phyloP scores from a whole-genome alignment of 2,329 filamentous ascomycete genomes.

The Drechmeria coniospora region DNA sequence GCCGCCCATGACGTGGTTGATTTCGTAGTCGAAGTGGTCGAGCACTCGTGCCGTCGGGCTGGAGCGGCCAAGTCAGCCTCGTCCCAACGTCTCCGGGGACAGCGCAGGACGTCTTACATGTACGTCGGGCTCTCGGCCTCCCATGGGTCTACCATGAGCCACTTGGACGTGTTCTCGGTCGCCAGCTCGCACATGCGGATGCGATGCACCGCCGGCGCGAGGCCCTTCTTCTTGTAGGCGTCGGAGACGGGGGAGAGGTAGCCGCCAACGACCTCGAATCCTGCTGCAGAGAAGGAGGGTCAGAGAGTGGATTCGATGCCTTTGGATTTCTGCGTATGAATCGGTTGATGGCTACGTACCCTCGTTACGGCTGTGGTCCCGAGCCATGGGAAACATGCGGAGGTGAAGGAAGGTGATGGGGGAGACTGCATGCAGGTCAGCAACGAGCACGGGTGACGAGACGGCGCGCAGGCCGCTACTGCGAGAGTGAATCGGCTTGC shows the following conservation, averaged over 20 bases:
- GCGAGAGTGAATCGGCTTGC: not conserved
- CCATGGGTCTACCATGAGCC: conserved; percentile 76
- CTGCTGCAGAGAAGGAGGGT: conserved; percentile 6
- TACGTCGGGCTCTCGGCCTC: conserved; percentile 72
- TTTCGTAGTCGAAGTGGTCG: conserved; percentile 82
- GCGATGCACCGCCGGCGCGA: conserved; percentile 22
- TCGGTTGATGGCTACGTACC: conserved; percentile 6
- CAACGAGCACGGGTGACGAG: too few species aligned
- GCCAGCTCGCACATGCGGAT: conserved; percentile 70
- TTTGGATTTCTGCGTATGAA: too few species aligned
- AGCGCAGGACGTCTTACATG: too few species aligned
- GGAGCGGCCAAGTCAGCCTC: too few species aligned
- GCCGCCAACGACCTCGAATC: conserved; percentile 72
- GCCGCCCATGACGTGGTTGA: conserved; percentile 65
- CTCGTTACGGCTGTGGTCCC: conserved; percentile 52
- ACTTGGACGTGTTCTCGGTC: conserved; percentile 55
- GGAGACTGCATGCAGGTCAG: conserved; percentile 29
- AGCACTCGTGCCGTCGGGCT: conserved; percentile 77
- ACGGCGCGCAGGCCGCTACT: too few species aligned
- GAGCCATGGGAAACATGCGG: conserved; percentile 79
- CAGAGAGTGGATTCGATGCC: too few species aligned
- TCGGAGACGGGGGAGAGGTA: conserved; percentile 26
- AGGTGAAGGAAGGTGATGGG: conserved; percentile 64
- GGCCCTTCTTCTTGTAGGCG: conserved; percentile 21
- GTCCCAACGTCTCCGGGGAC: too few species aligned